These are phyloP conservation scores for Mucor mucedo DNA, from an alignment of 371 early-diverging fungal species.

Conservation along the genomic window DNA sequence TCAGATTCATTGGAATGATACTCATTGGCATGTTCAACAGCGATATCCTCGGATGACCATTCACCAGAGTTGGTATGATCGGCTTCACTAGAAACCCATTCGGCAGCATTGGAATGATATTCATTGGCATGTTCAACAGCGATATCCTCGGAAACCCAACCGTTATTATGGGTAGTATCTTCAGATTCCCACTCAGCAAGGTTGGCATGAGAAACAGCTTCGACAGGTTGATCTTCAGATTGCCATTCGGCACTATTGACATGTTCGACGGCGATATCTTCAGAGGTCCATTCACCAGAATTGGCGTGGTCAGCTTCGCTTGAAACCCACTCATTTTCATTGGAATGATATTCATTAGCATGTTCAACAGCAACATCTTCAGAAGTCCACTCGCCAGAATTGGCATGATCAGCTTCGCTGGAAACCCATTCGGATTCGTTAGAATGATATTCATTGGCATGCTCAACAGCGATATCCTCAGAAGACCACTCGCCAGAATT, in stretches of 20 bases:
- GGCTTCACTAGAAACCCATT: conserved; percentile 9
- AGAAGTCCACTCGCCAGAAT: conserved; percentile 16
- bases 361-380: conserved; percentile 23
- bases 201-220: conserved; percentile 2
- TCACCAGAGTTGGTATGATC: not conserved
- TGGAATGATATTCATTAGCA: not conserved
- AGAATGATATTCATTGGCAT: not conserved
- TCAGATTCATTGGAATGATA: conserved; percentile 10
- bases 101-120: not conserved
- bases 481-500: conserved; percentile 12
- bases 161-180: conserved; percentile 5
- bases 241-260: conserved; percentile 10
- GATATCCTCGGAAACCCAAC: conserved; percentile 19
- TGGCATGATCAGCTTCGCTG: conserved; percentile 1
- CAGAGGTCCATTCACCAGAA: conserved; percentile 17
- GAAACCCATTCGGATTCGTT: conserved; percentile 17
- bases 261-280: conserved; percentile 4
- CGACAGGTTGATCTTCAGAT: not conserved
- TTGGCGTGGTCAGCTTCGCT: conserved; percentile 3
- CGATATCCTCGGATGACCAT: conserved; percentile 20
- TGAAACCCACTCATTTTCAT: conserved; percentile 16
- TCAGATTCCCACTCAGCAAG: conserved; percentile 18
- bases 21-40: not conserved
- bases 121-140: conserved; percentile 8
- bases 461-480: conserved; percentile 11